Conservation (phyloP, 805 yeast species). For the Maudiozyma bulderi region DNA sequence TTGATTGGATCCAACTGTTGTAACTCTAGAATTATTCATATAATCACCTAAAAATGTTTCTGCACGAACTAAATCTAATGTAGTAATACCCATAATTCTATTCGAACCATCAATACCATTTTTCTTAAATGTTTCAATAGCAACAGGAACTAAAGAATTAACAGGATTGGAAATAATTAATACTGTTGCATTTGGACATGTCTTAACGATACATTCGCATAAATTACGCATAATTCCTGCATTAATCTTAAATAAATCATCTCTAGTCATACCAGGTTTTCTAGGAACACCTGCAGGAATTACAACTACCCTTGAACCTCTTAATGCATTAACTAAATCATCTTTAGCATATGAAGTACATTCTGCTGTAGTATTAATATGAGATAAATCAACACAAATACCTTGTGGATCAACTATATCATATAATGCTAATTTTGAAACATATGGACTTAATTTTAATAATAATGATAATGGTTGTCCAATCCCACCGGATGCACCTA, state of each 20-base stretch:
- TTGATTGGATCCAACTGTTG: not conserved
- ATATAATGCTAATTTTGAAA: constrained; percentile 74
- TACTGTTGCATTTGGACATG: constrained; percentile 75
- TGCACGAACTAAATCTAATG: constrained; percentile 84
- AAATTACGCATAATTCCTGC: constrained; percentile 90
- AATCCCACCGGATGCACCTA: constrained; percentile 90
- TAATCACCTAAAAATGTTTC: constrained; percentile 64
- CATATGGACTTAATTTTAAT: constrained; percentile 80
- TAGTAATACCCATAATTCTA: constrained; percentile 92
- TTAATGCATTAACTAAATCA: constrained; percentile 57
- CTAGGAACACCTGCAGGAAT: constrained; percentile 98
- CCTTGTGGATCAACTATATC: constrained; percentile 91
- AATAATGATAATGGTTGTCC: constrained; percentile 83
- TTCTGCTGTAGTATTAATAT: constrained; percentile 82
- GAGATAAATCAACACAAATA: constrained; percentile 93
- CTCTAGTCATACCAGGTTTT: constrained; percentile 99
- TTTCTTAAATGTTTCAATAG: constrained; percentile 80
- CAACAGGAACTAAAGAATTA: constrained; percentile 95
- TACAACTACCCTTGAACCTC: constrained; percentile 63
- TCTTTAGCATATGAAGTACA: constrained; percentile 85
- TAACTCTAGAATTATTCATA: constrained; percentile 34
- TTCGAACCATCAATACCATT: constrained; percentile 83
- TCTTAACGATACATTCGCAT: constrained; percentile 74
- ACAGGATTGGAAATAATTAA: constrained; percentile 89
- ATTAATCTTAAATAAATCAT: constrained; percentile 90